A percentile compares a stretch with the other conserved stretches of the same genome.
These are phyloP conservation scores for Torrubiellomyces zombiae DNA, from an alignment of 2,329 filamentous ascomycete species.

Conservation along the genomic window DNA sequence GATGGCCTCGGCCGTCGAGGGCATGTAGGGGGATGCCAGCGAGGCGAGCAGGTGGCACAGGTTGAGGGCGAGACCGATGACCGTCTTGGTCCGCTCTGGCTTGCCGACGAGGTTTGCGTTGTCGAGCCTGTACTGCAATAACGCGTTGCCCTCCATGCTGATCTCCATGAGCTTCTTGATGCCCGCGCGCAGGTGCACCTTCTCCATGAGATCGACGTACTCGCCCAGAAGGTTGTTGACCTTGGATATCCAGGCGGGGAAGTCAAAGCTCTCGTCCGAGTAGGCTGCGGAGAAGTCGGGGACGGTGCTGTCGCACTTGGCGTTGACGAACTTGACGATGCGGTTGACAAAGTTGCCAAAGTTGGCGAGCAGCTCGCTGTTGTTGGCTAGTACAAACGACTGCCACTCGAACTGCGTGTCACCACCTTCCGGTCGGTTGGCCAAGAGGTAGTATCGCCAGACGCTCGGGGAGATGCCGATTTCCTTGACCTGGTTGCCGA, in stretches of 20 bases:
- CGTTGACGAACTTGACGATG: slow-evolving; percentile 58
- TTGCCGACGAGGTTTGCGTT: slow-evolving; percentile 37
- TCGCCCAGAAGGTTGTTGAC: slow-evolving; percentile 44
- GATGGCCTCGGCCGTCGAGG: slow-evolving; percentile 58
- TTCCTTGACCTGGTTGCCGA: slow-evolving; percentile 75
- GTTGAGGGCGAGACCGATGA: slow-evolving; percentile 70
- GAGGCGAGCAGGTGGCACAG: slow-evolving; percentile 68
- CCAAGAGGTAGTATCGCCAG: slow-evolving; percentile 86
- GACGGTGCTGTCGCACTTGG: slow-evolving; percentile 55
- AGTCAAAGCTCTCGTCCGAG: slow-evolving; percentile 35
- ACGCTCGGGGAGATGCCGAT: slow-evolving; percentile 73
- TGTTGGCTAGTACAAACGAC: slow-evolving; percentile 69
- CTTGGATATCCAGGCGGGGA: slow-evolving; percentile 7
- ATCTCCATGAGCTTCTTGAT: slow-evolving; percentile 50
- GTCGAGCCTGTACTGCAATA: slow-evolving; percentile 36
- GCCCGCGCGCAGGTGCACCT: slow-evolving; percentile 52
- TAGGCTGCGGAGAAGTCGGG: slow-evolving; percentile 42
- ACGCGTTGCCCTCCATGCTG: slow-evolving; percentile 36
- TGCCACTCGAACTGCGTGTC: slow-evolving; percentile 87
- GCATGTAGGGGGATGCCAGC: slow-evolving; percentile 72
- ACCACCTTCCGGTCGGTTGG: slow-evolving; percentile 67
- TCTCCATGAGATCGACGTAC: slow-evolving; percentile 53
- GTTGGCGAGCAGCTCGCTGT: slow-evolving; percentile 70
- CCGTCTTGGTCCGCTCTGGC: slow-evolving; percentile 35
- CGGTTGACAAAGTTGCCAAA: slow-evolving; percentile 61